Percentiles rank a stretch among this genome's conserved stretches.
These are phyloP conservation scores for Uronychia binucleata DNA, from an alignment of 73 alveolate genomes.

Conservation along the genomic window DNA sequence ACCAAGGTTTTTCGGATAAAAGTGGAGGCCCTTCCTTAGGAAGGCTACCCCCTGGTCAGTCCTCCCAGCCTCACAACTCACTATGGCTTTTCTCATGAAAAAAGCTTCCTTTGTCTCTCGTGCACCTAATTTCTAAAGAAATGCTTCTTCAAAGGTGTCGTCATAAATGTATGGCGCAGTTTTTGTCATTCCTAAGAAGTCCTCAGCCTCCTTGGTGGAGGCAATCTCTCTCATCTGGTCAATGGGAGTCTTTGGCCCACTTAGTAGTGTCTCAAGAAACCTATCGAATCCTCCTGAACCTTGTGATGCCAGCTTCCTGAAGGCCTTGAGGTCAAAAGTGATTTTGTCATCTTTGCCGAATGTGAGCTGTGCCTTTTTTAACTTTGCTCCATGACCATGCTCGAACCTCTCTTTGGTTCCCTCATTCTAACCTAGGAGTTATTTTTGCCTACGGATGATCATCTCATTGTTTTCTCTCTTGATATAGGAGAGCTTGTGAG, in stretches of 20 bases:
- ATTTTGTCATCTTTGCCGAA: neutral
- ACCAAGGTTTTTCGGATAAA: neutral
- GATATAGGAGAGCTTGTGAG: neutral
- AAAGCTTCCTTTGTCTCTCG: neutral
- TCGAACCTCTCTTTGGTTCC: neutral
- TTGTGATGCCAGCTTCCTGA: neutral
- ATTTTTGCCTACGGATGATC: no score
- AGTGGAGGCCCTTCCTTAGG: neutral
- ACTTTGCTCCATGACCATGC: no score
- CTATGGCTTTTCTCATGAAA: neutral
- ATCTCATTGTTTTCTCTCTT: neutral
- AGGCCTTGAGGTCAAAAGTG: neutral
- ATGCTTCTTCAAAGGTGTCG: no score
- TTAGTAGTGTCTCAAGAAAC: no score
- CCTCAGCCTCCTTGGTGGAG: neutral
- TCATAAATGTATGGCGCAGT: neutral
- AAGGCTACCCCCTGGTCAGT: neutral
- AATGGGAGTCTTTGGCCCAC: no score
- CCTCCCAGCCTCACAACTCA: neutral
- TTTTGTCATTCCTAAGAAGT: neutral
- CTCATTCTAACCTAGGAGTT: no score
- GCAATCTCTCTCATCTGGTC: no score
- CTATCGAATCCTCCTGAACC: no score
- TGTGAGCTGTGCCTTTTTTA: neutral
- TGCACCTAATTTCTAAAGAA: neutral